Evolutionary conservation across 2,329 filamentous ascomycete genomes (phyloP).

Genomic region (Venturia aucupariae): DNA sequence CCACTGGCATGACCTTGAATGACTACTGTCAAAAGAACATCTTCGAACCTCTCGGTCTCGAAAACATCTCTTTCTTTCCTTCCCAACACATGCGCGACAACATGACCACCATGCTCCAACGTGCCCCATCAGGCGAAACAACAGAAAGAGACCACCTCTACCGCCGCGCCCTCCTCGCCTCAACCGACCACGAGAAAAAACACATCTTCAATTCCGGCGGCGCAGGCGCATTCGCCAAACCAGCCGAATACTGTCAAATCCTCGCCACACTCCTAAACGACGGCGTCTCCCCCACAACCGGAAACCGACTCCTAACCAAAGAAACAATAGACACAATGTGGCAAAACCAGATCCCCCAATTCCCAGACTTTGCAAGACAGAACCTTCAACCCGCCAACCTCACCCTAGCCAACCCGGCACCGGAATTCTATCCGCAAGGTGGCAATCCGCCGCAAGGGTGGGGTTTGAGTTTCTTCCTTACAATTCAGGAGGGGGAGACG

Average conservation of each 20-base stretch:
- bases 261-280: constrained; percentile 55
- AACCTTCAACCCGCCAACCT: constrained; percentile 33
- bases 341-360: constrained; percentile 49
- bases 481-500: constrained; percentile 35
- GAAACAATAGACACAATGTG: constrained; percentile 57
- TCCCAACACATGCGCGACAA: constrained; percentile 7
- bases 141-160: constrained; percentile 42
- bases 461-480: constrained; percentile 52
- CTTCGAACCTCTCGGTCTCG: constrained; percentile 36
- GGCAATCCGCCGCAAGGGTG: constrained; percentile 52
- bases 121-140: constrained; percentile 27
- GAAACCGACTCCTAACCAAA: constrained; percentile 43
- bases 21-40: constrained; percentile 40
- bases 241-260: constrained; percentile 52
- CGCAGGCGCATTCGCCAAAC: constrained; percentile 50
- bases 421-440: constrained; percentile 41
- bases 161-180: constrained; percentile 37
- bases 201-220: constrained; percentile 50
- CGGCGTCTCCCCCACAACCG: constrained; percentile 50
- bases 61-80: constrained; percentile 15
- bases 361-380: constrained; percentile 42
- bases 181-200: constrained; percentile 35
- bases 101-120: constrained; percentile 13
- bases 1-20: constrained; percentile 33
- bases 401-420: constrained; percentile 32